Evolutionary conservation across 202 grass and related monocot genomes (phyloP), one percentile per base, ranked within the genome.

Genomic region (Panicum hallii): DNA sequence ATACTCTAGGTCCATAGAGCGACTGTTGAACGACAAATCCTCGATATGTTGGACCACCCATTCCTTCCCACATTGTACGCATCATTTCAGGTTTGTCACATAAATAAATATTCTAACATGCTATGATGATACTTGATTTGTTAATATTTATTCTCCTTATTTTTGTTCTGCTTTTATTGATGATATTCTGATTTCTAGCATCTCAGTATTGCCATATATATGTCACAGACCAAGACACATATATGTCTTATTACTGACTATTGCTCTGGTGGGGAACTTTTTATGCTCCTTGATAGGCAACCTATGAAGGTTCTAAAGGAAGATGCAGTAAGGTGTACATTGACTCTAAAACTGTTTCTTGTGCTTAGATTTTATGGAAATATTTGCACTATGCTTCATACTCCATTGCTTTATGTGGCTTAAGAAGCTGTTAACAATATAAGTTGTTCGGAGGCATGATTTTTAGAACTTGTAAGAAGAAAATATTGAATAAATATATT

Each of bases 1-100:
- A 77, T 82, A 36, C 41, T 85, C 17, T 79, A 98, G 95, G 87
- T 98, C 63, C 95, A 98, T 89, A 95, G 95, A 93, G 95, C 91
- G 82, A 88, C 85, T n/a, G 83, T 86, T 68, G 95, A 98, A 52
- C 89, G 93, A 82, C 88, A 93, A 83, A 98, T 98, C 79, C 88
- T 98, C 79, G 87, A 98, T 91, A 89, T 93, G 74, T 30, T 98
- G 87, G 95, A 98, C 67, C 95, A 98, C 41, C 95, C 95, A 64
- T 98, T 98, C 84, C 91, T 98, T 80, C 95, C 95, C 1, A 95
- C 95, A 74, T 89, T 98, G 76, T 98, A 98, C 82, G 91, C 93
- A 79, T 95, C 95, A 82, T 98, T 98, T 89, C 87, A 98, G 93
- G 95, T 98, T 53, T 77, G 75, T 79, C 88, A 57, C 38, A 57